phyloP scores from a whole-genome alignment of 2,329 filamentous ascomycete genomes.

The Dendryphion nanum region DNA sequence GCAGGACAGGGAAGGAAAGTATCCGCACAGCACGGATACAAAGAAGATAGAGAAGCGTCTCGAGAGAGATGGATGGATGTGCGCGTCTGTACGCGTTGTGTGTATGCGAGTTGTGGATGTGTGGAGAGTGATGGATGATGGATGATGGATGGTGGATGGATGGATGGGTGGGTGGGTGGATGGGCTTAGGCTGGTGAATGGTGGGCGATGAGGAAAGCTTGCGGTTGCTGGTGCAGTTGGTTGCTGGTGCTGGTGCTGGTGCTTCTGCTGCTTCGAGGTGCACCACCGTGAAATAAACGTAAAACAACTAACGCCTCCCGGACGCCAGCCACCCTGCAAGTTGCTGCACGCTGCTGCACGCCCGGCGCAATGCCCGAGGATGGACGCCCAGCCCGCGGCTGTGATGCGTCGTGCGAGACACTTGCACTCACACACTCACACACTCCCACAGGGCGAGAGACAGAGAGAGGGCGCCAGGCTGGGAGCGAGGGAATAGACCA shows the following conservation, averaged over 20 bases:
- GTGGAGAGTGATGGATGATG: too few species aligned
- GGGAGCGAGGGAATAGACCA: too few species aligned
- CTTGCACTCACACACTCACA: not conserved
- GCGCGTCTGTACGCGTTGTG: too few species aligned
- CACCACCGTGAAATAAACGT: slow-evolving; percentile 38
- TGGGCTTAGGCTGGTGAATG: not conserved
- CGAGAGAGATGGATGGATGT: too few species aligned
- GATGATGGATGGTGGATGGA: too few species aligned
- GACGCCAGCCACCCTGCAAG: slow-evolving; percentile 28
- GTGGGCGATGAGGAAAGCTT: not conserved
- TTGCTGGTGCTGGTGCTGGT: slow-evolving; percentile 2
- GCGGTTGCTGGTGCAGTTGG: slow-evolving; percentile 1
- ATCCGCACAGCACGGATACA: too few species aligned
- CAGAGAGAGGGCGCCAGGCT: too few species aligned
- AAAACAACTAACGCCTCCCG: slow-evolving; percentile 36
- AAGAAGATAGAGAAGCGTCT: too few species aligned
- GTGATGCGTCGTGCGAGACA: slow-evolving; percentile 11
- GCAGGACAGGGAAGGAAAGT: not conserved
- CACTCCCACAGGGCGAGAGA: not conserved
- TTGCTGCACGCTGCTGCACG: slow-evolving; percentile 16
- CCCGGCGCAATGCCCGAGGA: slow-evolving; percentile 27
- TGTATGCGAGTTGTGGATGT: too few species aligned
- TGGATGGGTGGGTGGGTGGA: too few species aligned
- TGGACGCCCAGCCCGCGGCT: slow-evolving; percentile 26
- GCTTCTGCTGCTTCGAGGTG: slow-evolving; percentile 23